Evolutionary conservation across 345 rosid species (phyloP).

Genomic region (Pseudoturritis turrita): DNA sequence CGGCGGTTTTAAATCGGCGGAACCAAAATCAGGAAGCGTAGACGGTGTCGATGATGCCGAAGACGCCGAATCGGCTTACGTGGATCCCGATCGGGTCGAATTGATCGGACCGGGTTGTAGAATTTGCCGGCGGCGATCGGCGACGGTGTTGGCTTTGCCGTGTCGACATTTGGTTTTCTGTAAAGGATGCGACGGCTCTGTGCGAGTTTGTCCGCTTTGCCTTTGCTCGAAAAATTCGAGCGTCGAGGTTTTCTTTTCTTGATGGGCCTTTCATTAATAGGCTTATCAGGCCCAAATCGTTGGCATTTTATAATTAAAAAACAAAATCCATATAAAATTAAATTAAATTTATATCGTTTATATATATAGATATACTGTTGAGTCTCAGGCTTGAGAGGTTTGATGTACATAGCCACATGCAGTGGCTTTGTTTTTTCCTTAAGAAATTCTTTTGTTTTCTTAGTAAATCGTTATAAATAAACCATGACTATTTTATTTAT

Average conservation of each 20-base stretch:
- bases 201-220: constrained; percentile 76
- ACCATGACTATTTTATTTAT: not conserved
- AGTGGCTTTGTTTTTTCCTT: not conserved
- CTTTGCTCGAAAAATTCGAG: constrained; percentile 53
- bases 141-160: constrained; percentile 78
- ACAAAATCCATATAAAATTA: not conserved
- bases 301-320: not conserved
- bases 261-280: constrained; percentile 18
- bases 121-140: constrained; percentile 50
- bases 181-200: constrained; percentile 59
- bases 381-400: not conserved
- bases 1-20: constrained; percentile 9
- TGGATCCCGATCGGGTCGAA: constrained; percentile 62
- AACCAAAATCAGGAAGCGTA: not conserved
- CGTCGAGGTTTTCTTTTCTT: constrained; percentile 70
- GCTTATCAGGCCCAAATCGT: not conserved
- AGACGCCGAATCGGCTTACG: constrained; percentile 86
- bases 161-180: constrained; percentile 88
- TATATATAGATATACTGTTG: not conserved
- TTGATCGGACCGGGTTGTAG: constrained; percentile 51
- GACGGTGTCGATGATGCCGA: constrained; percentile 32
- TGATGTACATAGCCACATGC: constrained; percentile 3
- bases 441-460: not conserved
- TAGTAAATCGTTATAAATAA: not conserved
- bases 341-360: not conserved